Percentiles rank a stretch among this genome's conserved stretches.
These are phyloP conservation scores for Thielaviopsis populi DNA, from an alignment of 2,329 filamentous ascomycete genomes.

Conservation along the genomic window DNA sequence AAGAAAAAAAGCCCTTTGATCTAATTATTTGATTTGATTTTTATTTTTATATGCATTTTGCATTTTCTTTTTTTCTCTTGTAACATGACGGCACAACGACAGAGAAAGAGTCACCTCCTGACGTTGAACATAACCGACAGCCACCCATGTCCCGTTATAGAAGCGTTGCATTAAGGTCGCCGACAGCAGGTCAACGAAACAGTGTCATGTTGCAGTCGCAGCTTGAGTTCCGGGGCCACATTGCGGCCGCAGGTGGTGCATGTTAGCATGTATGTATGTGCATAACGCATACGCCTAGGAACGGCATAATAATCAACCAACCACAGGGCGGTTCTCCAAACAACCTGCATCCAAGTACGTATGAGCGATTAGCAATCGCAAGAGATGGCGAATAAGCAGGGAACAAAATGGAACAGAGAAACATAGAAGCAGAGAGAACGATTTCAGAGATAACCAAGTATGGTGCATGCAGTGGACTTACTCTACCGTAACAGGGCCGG, in stretches of 20 bases:
- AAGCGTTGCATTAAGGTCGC: background rate
- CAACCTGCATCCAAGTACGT: background rate
- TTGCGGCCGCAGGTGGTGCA: background rate
- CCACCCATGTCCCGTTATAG: background rate
- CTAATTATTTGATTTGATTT: too few relatives aligned
- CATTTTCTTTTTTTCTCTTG: too few relatives aligned
- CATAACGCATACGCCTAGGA: background rate
- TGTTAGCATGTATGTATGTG: background rate
- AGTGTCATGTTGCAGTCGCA: background rate
- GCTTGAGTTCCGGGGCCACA: background rate
- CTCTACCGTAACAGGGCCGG: too few relatives aligned
- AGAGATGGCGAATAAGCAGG: background rate
- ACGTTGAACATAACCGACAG: background rate
- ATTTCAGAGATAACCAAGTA: too few relatives aligned
- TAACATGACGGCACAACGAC: background rate
- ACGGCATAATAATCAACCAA: background rate
- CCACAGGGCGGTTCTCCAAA: background rate
- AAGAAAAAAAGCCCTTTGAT: too few relatives aligned
- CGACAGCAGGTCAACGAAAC: background rate
- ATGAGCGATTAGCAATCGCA: background rate
- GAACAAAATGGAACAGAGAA: background rate
- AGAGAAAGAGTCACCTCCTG: background rate
- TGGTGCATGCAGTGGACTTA: too few relatives aligned
- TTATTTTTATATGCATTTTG: too few relatives aligned
- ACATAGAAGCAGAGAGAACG: background rate